A percentile compares a stretch with the other conserved stretches of the same genome.
phyloP scores from a whole-genome alignment of 345 rosid genomes.

The Leavenworthia alabamica region DNA sequence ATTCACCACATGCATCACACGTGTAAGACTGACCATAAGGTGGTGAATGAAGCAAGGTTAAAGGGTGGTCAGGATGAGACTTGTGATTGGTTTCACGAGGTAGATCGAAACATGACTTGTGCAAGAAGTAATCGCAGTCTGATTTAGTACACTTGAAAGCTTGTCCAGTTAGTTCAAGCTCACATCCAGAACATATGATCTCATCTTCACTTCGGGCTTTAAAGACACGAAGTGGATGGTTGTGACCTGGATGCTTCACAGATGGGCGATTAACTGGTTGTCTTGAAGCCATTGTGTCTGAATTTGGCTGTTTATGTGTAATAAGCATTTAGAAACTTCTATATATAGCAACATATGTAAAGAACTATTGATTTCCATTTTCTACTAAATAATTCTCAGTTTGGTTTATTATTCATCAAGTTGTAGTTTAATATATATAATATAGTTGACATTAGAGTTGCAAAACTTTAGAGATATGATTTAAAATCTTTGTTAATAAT shows the following conservation, averaged over 20 bases:
- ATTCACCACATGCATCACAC: constrained; percentile 11
- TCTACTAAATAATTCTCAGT: background rate
- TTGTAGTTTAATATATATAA: background rate
- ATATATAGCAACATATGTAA: constrained; percentile 3
- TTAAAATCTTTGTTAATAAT: background rate
- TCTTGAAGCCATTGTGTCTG: constrained; percentile 8
- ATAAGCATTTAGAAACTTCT: background rate
- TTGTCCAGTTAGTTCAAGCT: background rate
- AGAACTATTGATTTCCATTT: background rate
- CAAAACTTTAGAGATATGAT: background rate
- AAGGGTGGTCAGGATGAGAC: background rate
- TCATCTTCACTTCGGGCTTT: background rate
- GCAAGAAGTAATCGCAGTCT: constrained; percentile 19
- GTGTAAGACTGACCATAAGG: constrained; percentile 1
- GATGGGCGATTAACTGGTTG: constrained; percentile 12
- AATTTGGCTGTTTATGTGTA: background rate
- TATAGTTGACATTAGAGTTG: background rate
- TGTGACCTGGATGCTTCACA: constrained; percentile 20
- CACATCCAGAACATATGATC: too few relatives aligned
- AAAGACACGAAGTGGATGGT: constrained; percentile 9
- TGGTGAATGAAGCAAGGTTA: constrained; percentile 16
- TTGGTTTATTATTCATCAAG: background rate
- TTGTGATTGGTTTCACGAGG: too few relatives aligned
- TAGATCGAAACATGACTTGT: constrained; percentile 27
- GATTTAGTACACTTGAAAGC: constrained; percentile 22